phyloP scores from a whole-genome alignment of 495 filamentous ascomycete species.

The Penicillium mononematosum region DNA sequence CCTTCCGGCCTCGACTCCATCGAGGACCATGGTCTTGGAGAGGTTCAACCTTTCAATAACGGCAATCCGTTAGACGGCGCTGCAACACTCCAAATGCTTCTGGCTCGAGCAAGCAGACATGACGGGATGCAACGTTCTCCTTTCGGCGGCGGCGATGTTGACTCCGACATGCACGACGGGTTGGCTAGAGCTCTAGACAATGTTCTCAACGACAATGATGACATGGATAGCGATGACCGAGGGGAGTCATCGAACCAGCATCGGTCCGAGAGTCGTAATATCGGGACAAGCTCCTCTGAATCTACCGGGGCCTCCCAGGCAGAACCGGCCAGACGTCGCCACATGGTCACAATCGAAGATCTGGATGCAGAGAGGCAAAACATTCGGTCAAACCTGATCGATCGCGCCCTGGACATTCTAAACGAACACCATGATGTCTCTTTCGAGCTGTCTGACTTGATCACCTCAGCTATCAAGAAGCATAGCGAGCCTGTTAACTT shows the following conservation, averaged over 20 bases:
- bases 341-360: constrained; percentile 69
- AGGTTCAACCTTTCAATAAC: constrained; percentile 32
- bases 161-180: constrained; percentile 33
- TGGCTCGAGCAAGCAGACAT: constrained; percentile 35
- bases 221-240: constrained; percentile 25
- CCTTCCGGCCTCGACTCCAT: constrained; percentile 31
- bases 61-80: constrained; percentile 31
- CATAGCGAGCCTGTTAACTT: constrained; percentile 59
- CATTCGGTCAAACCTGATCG: constrained; percentile 75
- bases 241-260: constrained; percentile 25
- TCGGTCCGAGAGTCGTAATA: constrained; percentile 15
- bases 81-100: constrained; percentile 40
- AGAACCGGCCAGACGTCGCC: constrained; percentile 31
- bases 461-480: constrained; percentile 72
- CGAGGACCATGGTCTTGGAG: constrained; percentile 33
- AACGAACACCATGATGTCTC: constrained; percentile 84
- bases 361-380: constrained; percentile 73
- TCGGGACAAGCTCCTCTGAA: constrained; percentile 23
- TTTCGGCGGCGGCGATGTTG: constrained; percentile 22
- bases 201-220: constrained; percentile 37
- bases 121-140: constrained; percentile 25
- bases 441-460: constrained; percentile 86
- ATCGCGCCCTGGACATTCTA: constrained; percentile 85
- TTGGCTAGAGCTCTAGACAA: constrained; percentile 39
- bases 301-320: constrained; percentile 15